Conservation (phyloP, 78 protist genomes). For the Bodo saltans region DNA sequence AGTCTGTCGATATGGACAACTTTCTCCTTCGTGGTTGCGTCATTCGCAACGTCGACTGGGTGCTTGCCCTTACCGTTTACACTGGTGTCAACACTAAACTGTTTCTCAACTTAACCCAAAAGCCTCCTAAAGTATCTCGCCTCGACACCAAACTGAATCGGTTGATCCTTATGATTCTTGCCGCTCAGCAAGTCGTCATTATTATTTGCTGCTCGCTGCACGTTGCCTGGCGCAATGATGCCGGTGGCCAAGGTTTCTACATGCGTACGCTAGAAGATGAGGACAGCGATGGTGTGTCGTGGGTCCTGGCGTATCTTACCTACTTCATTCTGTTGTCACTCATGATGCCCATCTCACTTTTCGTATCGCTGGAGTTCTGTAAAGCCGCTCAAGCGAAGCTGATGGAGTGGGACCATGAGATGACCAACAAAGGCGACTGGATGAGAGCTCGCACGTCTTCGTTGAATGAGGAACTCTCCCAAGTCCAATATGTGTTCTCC, state of each 20-base stretch:
- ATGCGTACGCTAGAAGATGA: neutral
- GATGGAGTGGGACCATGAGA: constrained; percentile 39
- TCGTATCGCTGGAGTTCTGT: constrained; percentile 44
- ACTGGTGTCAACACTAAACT: constrained; percentile 47
- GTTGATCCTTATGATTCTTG: constrained; percentile 25
- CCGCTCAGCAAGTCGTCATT: neutral
- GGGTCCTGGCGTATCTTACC: constrained; percentile 4
- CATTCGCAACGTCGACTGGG: constrained; percentile 30
- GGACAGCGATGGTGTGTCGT: neutral
- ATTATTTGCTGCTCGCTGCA: neutral
- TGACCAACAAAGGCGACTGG: constrained; percentile 6
- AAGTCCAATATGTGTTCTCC: constrained; percentile 33
- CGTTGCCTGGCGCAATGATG: neutral
- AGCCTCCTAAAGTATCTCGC: constrained; percentile 1
- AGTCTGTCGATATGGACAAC: constrained; percentile 1
- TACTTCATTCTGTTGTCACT: constrained; percentile 34
- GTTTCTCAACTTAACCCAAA: constrained; percentile 24
- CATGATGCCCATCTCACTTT: constrained; percentile 55
- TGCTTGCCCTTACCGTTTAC: constrained; percentile 35
- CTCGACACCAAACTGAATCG: constrained; percentile 15
- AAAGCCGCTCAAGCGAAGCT: constrained; percentile 33
- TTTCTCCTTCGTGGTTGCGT: constrained; percentile 29
- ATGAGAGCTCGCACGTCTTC: constrained; percentile 25
- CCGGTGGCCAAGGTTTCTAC: constrained; percentile 3
- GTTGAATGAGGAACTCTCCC: constrained; percentile 49